A percentile compares a stretch with the other conserved stretches of the same genome.
phyloP scores from a whole-genome alignment of 176 grass and related monocot genomes.

The Puccinellia tenuiflora region DNA sequence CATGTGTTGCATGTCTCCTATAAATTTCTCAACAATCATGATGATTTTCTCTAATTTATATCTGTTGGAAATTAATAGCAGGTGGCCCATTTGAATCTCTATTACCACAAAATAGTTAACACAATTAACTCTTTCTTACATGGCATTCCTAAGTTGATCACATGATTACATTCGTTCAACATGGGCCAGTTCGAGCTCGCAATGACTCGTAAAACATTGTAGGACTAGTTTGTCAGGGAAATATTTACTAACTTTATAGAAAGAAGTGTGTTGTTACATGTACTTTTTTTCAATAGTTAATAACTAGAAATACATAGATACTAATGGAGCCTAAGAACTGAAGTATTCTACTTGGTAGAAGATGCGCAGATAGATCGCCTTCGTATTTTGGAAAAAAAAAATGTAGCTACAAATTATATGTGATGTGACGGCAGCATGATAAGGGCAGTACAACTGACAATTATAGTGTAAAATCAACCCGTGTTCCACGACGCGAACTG shows the following conservation, averaged over 20 bases:
- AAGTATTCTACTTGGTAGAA: no score
- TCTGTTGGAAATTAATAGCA: slow-evolving; percentile 14
- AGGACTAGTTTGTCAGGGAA: no score
- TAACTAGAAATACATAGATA: no score
- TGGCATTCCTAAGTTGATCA: not conserved
- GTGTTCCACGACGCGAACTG: slow-evolving; percentile 25
- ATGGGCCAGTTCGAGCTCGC: not conserved
- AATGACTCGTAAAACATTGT: not conserved
- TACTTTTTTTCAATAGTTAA: no score
- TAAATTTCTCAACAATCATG: not conserved
- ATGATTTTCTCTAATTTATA: not conserved
- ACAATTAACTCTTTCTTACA: not conserved
- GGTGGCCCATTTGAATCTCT: not conserved
- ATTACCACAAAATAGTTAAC: not conserved
- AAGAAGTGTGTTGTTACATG: no score
- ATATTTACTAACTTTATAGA: no score
- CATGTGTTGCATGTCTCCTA: not conserved
- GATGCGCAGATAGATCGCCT: no score
- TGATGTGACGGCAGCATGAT: not conserved
- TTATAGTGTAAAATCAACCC: not conserved
- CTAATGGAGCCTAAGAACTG: no score
- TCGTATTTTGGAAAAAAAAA: no score
- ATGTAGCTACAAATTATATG: no score
- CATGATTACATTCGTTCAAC: not conserved
- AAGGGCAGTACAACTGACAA: not conserved